Evolutionary conservation across 1,284 basidiomycete genomes (phyloP).

Genomic region (Puccinia triticina): DNA sequence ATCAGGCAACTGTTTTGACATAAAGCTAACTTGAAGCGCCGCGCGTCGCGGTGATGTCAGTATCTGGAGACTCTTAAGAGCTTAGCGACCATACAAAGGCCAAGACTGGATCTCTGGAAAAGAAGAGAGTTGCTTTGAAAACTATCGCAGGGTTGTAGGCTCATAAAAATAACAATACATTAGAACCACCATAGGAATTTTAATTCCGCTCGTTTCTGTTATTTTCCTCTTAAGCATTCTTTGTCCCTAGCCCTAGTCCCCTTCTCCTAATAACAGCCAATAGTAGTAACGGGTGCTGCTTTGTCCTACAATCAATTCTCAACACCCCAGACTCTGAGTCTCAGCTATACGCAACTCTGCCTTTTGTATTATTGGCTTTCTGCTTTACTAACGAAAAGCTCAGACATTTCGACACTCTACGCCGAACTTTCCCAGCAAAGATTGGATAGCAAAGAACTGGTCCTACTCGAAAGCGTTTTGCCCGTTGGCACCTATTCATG

Average conservation of each 20-base stretch:
- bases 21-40: not conserved
- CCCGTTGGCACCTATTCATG: not conserved
- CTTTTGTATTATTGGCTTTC: not conserved
- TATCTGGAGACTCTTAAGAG: not conserved
- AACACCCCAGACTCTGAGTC: not conserved
- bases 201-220: too few species aligned
- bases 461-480: not conserved
- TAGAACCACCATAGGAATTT: not conserved
- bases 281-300: too few species aligned
- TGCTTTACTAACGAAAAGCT: not conserved
- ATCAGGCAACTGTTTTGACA: not conserved
- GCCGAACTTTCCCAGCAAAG: not conserved
- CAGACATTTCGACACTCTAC: not conserved
- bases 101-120: not conserved
- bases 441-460: not conserved
- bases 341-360: not conserved
- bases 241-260: too few species aligned
- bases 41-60: not conserved
- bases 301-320: too few species aligned
- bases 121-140: not conserved
- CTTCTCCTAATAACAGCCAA: too few species aligned
- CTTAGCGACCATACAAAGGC: slow-evolving; percentile 2
- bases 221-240: too few species aligned
- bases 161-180: not conserved
- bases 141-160: not conserved